Percentiles rank a stretch among this genome's conserved stretches.
These are phyloP conservation scores for Trichomonas vaginalis DNA, from an alignment of 208 protist species.

Conservation along the genomic window DNA sequence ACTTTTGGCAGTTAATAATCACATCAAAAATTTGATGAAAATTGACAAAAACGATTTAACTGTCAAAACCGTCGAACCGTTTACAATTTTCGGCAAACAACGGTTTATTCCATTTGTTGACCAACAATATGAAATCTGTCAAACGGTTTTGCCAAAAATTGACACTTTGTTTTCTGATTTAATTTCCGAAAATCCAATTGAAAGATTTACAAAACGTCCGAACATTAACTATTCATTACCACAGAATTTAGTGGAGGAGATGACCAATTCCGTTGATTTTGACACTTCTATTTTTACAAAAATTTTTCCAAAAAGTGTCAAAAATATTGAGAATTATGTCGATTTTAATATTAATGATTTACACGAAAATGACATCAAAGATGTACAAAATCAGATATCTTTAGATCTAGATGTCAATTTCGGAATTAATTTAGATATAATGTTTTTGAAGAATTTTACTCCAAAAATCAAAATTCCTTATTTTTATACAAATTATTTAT, in stretches of 20 bases:
- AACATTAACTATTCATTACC: background rate
- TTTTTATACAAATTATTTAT: background rate
- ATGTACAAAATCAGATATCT: too few species aligned
- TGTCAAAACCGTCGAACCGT: background rate
- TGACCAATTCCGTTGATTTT: background rate
- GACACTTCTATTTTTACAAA: background rate
- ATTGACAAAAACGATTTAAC: background rate
- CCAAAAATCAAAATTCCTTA: background rate
- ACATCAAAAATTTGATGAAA: background rate
- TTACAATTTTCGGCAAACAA: background rate
- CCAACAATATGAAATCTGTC: background rate
- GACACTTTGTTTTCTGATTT: background rate
- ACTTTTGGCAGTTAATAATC: background rate
- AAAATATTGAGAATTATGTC: background rate
- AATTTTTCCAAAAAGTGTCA: background rate
- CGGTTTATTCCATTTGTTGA: background rate
- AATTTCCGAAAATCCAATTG: background rate
- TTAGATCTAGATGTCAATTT: too few species aligned
- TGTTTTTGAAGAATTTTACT: too few species aligned
- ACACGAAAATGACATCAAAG: background rate
- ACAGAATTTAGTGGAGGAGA: background rate
- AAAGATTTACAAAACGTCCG: background rate
- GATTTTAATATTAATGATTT: background rate
- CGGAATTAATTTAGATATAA: too few species aligned
- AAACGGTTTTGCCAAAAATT: background rate